These are phyloP conservation scores for Blastocladiella britannica DNA, from an alignment of 192 early-diverging fungal species.

Conservation along the genomic window DNA sequence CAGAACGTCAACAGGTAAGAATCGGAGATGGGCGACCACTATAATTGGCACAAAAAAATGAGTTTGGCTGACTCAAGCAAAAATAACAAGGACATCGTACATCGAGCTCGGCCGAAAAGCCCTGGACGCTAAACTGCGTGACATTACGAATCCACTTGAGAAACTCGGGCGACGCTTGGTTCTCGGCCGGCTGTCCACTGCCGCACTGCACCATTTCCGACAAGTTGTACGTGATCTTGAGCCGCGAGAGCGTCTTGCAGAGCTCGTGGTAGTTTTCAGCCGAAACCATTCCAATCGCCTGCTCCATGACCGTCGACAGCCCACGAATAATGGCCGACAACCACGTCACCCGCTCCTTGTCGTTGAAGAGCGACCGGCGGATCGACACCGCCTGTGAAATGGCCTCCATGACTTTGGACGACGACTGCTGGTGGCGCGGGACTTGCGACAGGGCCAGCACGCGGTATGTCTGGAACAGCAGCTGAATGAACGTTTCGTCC, in stretches of 20 bases:
- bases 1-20: constrained; percentile 64
- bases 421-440: constrained; percentile 3
- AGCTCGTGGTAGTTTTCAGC: constrained; percentile 69
- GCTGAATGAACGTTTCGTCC: constrained; percentile 46
- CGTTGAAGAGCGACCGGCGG: constrained; percentile 68
- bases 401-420: constrained; percentile 52
- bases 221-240: constrained; percentile 61
- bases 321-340: constrained; percentile 49
- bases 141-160: neutral
- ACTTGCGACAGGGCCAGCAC: constrained; percentile 25
- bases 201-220: constrained; percentile 61
- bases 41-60: constrained; percentile 5
- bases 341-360: constrained; percentile 42
- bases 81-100: neutral
- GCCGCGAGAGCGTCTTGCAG: constrained; percentile 57
- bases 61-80: neutral
- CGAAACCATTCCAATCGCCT: constrained; percentile 39
- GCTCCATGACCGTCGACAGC: constrained; percentile 39
- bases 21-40: constrained; percentile 54
- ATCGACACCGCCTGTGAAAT: constrained; percentile 57
- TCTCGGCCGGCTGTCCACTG: too few relatives aligned
- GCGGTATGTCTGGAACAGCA: constrained; percentile 46
- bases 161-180: neutral
- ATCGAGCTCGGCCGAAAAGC: neutral
- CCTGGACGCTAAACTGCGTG: constrained; percentile 1